Conservation (phyloP, 2,329 filamentous ascomycete species). For the Sclerotinia glacialis region DNA sequence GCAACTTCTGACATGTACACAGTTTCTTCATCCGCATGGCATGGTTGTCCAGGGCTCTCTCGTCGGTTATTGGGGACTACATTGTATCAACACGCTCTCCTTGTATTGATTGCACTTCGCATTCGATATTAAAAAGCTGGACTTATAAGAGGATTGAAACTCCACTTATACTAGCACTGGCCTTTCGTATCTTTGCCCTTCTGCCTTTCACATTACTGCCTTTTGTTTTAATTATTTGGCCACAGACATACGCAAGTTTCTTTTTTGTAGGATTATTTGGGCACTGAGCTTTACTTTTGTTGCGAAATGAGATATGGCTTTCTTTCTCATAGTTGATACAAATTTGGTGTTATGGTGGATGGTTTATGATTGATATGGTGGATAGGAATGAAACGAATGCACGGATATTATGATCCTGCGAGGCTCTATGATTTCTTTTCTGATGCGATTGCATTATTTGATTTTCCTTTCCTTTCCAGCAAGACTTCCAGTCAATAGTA, state of each 20-base stretch:
- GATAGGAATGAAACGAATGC: background rate
- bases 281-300: constrained; percentile 9
- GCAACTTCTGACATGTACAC: background rate
- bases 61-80: background rate
- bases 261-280: constrained; percentile 20
- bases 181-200: constrained; percentile 11
- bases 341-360: constrained; percentile 6
- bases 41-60: background rate
- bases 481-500: background rate
- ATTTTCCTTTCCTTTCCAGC: constrained; percentile 8
- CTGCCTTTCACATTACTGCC: background rate
- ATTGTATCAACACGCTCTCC: constrained; percentile 1
- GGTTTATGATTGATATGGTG: background rate
- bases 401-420: background rate
- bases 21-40: background rate
- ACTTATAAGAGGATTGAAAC: constrained; percentile 11
- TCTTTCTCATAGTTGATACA: background rate
- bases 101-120: constrained; percentile 15
- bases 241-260: constrained; percentile 6
- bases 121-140: constrained; percentile 5
- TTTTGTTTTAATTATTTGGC: constrained; percentile 8
- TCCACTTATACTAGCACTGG: constrained; percentile 3
- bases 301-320: background rate
- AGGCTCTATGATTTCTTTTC: background rate
- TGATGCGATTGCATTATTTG: background rate